Base-by-base conservation (phyloP, 2,329 filamentous ascomycete genomes). In the Fusarium pilosicola region DNA sequence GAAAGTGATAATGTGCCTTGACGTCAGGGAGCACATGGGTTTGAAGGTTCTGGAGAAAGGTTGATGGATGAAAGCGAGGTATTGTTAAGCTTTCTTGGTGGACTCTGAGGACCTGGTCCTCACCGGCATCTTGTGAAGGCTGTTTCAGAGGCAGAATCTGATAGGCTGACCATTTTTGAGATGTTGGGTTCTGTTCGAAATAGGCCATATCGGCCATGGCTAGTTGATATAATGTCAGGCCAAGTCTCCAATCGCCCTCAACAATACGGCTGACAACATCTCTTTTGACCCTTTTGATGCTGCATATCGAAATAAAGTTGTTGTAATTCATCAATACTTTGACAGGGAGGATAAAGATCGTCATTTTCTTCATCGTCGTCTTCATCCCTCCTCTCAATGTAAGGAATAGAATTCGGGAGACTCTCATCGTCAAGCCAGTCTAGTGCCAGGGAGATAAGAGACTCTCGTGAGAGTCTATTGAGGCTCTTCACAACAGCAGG, bases 1-100 rank as follows among this genome's bases (percentile, higher is more conserved):
- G 91, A 68, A 96, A 89, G 76, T 94, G 92, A 81, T 94, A 96
- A 81, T 97, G 93, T 10, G 93, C 93, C 81, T 96, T 97, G 75
- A 95, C 89, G 66, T 96, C 88, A 3, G 94, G 93, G 4, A 94
- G 86, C 24, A 95, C 88, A 78, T 95, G 91, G 45, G 86, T 86
- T 74, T 95, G 92, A 5, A 97, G 88, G 74, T 92, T 92, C 73
- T 90, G 89, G 42, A 97, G 85, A 80, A 97, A 97, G 1, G 92
- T 93, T 9, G 93, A 90, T 2, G 94, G 92, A 77, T 97, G 93
- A 77, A 96, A 94, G 22, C 92, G 90, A 17, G 94, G 94, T 55
- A 92, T 83, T 7, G 81, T 78, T 38, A 90, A 80, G 12, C 85
- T 84, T 71, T 83, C 80, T 54, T 82, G 81, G 77, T 90, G 85